Conservation (phyloP, 257 asterid species). For the Solanum phureja region DNA sequence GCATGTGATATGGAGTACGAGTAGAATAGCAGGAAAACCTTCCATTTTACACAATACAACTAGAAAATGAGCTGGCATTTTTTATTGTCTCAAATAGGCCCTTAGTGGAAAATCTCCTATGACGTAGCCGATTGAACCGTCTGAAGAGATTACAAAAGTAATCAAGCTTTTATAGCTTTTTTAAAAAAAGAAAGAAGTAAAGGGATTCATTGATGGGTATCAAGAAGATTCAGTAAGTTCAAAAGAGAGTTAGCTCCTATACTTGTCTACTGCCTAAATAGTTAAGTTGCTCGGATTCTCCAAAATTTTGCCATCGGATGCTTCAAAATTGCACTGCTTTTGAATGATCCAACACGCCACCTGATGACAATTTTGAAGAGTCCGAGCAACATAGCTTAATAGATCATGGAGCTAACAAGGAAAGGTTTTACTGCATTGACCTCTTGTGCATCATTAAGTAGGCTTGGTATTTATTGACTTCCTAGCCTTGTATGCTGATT, state of each 20-base stretch:
- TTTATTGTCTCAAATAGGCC: not conserved
- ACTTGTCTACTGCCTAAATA: not conserved
- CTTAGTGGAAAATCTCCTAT: not conserved
- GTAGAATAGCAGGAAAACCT: not conserved
- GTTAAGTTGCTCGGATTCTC: not conserved
- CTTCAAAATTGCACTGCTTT: not conserved
- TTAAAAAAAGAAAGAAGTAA: not conserved
- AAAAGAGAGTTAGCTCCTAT: not conserved
- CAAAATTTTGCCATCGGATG: not conserved
- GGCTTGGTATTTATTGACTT: not conserved
- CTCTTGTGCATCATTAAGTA: not conserved
- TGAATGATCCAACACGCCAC: not conserved
- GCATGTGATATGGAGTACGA: not conserved
- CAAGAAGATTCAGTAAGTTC: not conserved
- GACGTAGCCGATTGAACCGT: not conserved
- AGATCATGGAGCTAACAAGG: not conserved
- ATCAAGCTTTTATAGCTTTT: not conserved
- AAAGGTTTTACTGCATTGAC: not conserved
- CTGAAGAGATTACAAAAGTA: not conserved
- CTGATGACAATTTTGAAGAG: not conserved
- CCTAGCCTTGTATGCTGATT: not conserved
- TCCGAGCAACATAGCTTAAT: not conserved
- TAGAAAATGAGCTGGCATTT: not conserved
- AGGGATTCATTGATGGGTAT: not conserved
- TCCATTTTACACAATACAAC: not conserved